phyloP scores from a whole-genome alignment of 805 yeast species.

The Wickerhamiella qilinensis region DNA sequence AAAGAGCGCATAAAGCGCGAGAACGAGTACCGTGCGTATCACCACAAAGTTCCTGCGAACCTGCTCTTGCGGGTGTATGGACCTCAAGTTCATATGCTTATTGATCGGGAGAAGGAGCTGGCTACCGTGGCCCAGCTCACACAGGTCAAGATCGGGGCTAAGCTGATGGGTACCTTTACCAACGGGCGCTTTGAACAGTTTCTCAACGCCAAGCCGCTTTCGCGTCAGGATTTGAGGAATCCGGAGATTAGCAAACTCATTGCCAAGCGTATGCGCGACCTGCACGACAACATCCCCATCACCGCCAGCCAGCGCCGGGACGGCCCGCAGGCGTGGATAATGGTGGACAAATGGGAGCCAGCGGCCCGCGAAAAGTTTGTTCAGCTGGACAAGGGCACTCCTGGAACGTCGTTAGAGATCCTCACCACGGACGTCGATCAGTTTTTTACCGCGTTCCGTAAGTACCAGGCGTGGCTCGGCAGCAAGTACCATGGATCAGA shows the following conservation, averaged over 20 bases:
- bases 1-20: conserved; percentile 23
- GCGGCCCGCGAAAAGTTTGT: neutral
- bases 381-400: conserved; percentile 8
- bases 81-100: conserved; percentile 65
- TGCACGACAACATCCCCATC: conserved; percentile 66
- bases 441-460: conserved; percentile 26
- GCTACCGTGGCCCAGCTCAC: conserved; percentile 58
- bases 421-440: conserved; percentile 14
- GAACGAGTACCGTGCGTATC: conserved; percentile 16
- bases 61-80: conserved; percentile 76
- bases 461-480: conserved; percentile 50
- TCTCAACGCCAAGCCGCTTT: conserved; percentile 64
- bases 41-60: conserved; percentile 32
- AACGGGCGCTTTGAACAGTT: conserved; percentile 94
- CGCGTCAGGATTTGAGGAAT: conserved; percentile 55
- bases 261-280: conserved; percentile 92
- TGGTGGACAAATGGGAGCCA: conserved; percentile 55
- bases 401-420: conserved; percentile 14
- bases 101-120: conserved; percentile 74
- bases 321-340: conserved; percentile 57
- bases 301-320: conserved; percentile 35
- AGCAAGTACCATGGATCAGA: conserved; percentile 28
- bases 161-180: conserved; percentile 69
- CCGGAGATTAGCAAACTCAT: conserved; percentile 65
- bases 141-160: conserved; percentile 70